Percentiles rank a stretch among this genome's conserved stretches.
Evolutionary conservation across 768 basidiomycete genomes (phyloP).

Genomic region (Russula griseocarnosa): DNA sequence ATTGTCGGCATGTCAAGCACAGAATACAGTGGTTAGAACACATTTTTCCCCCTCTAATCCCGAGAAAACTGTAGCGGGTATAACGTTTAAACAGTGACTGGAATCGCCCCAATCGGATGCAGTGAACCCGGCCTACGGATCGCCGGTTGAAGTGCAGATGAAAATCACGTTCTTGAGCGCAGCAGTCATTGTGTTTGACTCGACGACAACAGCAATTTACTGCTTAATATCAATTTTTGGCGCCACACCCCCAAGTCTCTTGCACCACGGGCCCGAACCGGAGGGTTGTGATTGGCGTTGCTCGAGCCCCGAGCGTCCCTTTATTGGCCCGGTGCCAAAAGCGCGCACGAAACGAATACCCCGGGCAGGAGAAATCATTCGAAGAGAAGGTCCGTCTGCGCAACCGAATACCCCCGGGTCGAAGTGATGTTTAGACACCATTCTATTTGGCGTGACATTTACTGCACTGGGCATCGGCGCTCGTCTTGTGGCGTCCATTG

Average conservation of each 20-base stretch:
- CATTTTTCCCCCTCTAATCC: not conserved
- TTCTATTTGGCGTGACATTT: slow-evolving; percentile 13
- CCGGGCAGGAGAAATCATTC: not conserved
- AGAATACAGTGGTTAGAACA: not conserved
- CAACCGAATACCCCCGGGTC: slow-evolving; percentile 23
- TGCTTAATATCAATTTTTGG: not conserved
- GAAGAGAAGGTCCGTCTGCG: slow-evolving; percentile 7
- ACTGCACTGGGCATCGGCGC: slow-evolving; percentile 11
- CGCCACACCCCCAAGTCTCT: not conserved
- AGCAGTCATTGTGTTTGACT: not conserved
- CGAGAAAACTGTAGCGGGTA: not conserved
- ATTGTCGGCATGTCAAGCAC: not conserved
- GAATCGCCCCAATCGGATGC: not conserved
- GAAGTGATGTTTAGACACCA: slow-evolving; percentile 11
- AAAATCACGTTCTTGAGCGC: not conserved
- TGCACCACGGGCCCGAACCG: not conserved
- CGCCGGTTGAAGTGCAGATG: slow-evolving; percentile 5
- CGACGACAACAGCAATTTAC: not conserved
- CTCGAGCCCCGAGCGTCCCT: not conserved
- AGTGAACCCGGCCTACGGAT: not conserved
- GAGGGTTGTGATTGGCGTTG: too few species aligned
- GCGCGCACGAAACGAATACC: slow-evolving; percentile 14
- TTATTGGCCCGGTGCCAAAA: slow-evolving; percentile 8
- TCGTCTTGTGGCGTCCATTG: slow-evolving; percentile 11
- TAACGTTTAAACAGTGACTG: not conserved